phyloP scores from a whole-genome alignment of 164 flowering plant genomes.

The Tetrastigma voinierianum region DNA sequence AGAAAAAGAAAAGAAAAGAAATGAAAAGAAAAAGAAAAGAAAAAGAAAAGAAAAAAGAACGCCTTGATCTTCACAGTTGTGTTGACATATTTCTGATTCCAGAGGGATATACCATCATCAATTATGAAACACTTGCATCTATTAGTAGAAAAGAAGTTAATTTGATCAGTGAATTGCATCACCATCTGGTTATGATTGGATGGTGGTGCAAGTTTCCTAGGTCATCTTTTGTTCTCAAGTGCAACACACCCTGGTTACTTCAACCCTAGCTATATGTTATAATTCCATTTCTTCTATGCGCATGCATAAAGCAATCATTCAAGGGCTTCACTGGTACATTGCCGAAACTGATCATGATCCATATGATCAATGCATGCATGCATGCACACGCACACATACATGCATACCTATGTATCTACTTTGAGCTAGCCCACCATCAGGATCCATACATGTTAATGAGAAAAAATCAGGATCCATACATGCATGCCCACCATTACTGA shows the following conservation, averaged over 20 bases:
- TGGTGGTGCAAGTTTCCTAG: constrained; percentile 8
- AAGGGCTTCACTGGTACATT: constrained; percentile 11
- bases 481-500: too few relatives aligned
- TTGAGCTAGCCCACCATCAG: too few relatives aligned
- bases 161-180: constrained; percentile 5
- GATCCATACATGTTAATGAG: too few relatives aligned
- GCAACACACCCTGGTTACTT: background rate
- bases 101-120: background rate
- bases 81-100: too few relatives aligned
- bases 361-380: background rate
- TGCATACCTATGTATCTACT: background rate
- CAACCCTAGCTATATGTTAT: background rate
- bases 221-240: constrained; percentile 5
- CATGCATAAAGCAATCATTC: constrained; percentile 24
- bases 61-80: too few relatives aligned
- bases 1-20: too few relatives aligned
- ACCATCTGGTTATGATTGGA: constrained; percentile 6
- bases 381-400: background rate
- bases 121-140: background rate
- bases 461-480: too few relatives aligned
- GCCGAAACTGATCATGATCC: background rate
- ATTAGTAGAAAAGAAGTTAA: background rate
- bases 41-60: too few relatives aligned
- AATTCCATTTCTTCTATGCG: constrained; percentile 17
- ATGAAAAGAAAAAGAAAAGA: too few relatives aligned